Base-by-base conservation (phyloP, 2,329 filamentous ascomycete species). In the Pseudomassariella vexata region DNA sequence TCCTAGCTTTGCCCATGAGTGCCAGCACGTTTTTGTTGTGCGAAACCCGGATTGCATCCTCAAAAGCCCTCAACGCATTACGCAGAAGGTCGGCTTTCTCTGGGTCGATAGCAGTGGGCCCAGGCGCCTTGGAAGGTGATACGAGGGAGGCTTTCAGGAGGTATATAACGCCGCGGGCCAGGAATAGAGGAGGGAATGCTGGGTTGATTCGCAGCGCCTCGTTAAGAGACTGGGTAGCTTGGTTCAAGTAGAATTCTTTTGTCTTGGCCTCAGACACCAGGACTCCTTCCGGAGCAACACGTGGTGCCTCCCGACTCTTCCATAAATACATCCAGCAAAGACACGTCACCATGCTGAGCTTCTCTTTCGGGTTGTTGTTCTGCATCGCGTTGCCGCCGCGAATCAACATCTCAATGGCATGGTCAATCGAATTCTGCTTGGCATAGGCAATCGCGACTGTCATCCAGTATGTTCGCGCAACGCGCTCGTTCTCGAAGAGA, bases 401-500 rank as follows among this genome's bases (percentile, higher is more conserved):
- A 30, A 80, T 77, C 45, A 82, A 65, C 66, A 82, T 80, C 57
- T 82, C 78, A 47, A 82, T 82, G 36, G 78, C 77, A 63, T 92
- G 85, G 53, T 95, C 89, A 40, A 92, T 77, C 63, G 94, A 94
- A 53, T 82, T 81, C 63, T 95, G 87, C 65, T 96, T 98, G 24
- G 92, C 90, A 54, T 98, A 98, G 28, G 90, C 90, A 37, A 96
- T 72, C 24, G 94, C 85, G 45, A 96, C 92, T n/a, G 87, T 90
- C 70, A 98, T 90, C 94, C 94, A 98, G 47, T 94, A 94, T 32
- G 82, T 86, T 50, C 90, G 88, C 22, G 86, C 83, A 11, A 88
- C 89, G 51, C 82, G 80, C 59, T 98, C 94, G 52, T 92, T 94
- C 63, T 98, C 90, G 42, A 98, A 79, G 30, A 98, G 73, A 19